Percentiles rank a stretch among this genome's conserved stretches.
These are phyloP conservation scores for Lichtheimia hyalospora DNA, from an alignment of 371 early-diverging fungal genomes.

Conservation along the genomic window DNA sequence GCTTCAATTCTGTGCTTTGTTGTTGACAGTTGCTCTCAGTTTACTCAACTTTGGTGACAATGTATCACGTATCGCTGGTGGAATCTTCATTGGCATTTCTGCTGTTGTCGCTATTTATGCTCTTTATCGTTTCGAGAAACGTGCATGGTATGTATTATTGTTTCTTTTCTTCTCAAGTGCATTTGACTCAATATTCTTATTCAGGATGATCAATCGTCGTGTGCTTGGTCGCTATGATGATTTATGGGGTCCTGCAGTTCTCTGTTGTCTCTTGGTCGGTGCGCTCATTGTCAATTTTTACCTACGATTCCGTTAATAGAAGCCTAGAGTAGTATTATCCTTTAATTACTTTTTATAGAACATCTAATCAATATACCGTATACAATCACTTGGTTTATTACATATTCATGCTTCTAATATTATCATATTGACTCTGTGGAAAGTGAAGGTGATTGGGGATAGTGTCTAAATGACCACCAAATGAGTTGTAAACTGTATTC, in stretches of 20 bases:
- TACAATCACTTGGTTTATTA: too few species aligned
- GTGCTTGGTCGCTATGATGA: conserved; percentile 66
- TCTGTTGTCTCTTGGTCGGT: conserved; percentile 82
- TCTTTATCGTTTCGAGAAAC: conserved; percentile 88
- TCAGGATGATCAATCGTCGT: conserved; percentile 62
- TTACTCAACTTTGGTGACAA: conserved; percentile 81
- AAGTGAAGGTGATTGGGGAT: conserved; percentile 48
- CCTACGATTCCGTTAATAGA: conserved; percentile 19
- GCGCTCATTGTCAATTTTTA: conserved; percentile 40
- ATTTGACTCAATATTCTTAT: not conserved
- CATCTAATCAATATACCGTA: too few species aligned
- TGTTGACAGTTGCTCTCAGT: conserved; percentile 72
- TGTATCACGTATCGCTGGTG: conserved; percentile 65
- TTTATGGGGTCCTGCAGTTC: conserved; percentile 77
- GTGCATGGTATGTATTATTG: conserved; percentile 54
- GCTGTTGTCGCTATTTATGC: conserved; percentile 60
- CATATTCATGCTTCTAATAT: conserved; percentile 28
- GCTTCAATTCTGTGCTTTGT: conserved; percentile 71
- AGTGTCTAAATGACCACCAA: conserved; percentile 41
- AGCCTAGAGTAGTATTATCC: not conserved
- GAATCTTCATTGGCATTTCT: conserved; percentile 73
- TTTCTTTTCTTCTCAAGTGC: too few species aligned
- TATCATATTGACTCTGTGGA: conserved; percentile 54
- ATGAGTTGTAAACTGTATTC: conserved; percentile 29
- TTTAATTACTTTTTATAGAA: too few species aligned